These are phyloP conservation scores for Globisporangium cylindrosporum DNA, from an alignment of 352 stramenopile genomes.

Conservation along the genomic window DNA sequence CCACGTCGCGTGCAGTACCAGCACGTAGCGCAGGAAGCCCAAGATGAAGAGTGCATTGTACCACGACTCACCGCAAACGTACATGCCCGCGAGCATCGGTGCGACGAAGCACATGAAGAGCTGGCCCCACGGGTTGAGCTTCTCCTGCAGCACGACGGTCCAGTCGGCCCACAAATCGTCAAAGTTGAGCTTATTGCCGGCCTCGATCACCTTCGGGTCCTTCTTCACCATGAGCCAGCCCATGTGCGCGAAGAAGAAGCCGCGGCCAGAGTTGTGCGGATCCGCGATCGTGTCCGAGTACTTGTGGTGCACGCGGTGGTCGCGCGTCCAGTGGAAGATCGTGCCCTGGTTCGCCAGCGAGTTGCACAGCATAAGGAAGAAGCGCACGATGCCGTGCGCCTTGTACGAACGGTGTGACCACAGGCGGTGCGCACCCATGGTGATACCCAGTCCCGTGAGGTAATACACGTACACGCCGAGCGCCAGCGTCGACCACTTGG, in stretches of 20 bases:
- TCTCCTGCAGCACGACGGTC: constrained; percentile 95
- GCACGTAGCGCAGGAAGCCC: constrained; percentile 92
- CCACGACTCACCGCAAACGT: constrained; percentile 91
- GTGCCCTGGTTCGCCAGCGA: constrained; percentile 97
- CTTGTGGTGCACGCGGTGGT: constrained; percentile 99
- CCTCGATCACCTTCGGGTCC: constrained; percentile 89
- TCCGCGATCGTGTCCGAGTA: constrained; percentile 95
- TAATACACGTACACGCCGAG: constrained; percentile 66
- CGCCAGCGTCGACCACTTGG: constrained; percentile 86
- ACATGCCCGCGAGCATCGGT: constrained; percentile 88
- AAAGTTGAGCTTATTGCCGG: constrained; percentile 94
- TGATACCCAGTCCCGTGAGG: constrained; percentile 96
- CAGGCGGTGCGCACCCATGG: constrained; percentile 96
- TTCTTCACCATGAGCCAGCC: constrained; percentile 99
- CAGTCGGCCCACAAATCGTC: constrained; percentile 96
- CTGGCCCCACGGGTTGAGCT: constrained; percentile 96
- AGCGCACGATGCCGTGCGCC: constrained; percentile 86
- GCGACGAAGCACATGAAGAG: constrained; percentile 98
- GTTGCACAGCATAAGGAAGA: constrained; percentile 98
- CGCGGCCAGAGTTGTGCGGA: constrained; percentile 95
- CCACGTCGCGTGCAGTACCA: constrained; percentile 97
- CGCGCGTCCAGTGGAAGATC: constrained; percentile 97
- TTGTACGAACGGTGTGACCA: constrained; percentile 97
- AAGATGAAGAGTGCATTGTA: constrained; percentile 96
- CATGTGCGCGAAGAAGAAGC: constrained; percentile 99